Conservation (phyloP, 768 basidiomycete species). For the Pleurotus djamor region DNA sequence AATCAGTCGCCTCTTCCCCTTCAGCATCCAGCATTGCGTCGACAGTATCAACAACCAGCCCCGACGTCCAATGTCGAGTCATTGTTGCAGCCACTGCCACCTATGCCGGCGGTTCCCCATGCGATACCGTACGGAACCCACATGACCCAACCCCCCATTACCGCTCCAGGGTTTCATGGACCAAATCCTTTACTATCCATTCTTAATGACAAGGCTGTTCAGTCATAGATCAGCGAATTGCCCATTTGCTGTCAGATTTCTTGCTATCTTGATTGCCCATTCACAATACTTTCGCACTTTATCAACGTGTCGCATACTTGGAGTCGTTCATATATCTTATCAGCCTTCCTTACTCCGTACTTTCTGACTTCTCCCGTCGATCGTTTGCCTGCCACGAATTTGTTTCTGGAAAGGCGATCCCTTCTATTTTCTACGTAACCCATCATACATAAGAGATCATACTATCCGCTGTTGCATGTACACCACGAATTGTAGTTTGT, state of each 20-base stretch:
- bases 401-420: no score
- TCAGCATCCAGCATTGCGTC: neutral
- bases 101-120: no score
- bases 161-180: neutral
- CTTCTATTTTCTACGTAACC: neutral
- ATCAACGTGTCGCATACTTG: neutral
- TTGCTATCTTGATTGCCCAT: neutral
- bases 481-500: constrained; percentile 8
- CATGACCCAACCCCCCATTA: neutral
- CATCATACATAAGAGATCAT: neutral
- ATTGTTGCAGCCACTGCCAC: no score
- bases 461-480: neutral
- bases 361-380: neutral
- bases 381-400: neutral
- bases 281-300: neutral
- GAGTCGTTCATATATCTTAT: constrained; percentile 2
- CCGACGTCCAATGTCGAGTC: neutral
- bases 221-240: constrained; percentile 1
- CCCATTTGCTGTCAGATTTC: neutral
- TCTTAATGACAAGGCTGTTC: constrained; percentile 13
- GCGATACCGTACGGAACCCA: neutral
- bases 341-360: neutral
- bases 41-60: neutral
- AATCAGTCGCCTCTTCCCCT: neutral
- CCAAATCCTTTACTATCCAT: constrained; percentile 19